A percentile compares a stretch with the other conserved stretches of the same genome.
Evolutionary conservation across 2,329 filamentous ascomycete genomes (phyloP).

Genomic region (Hypoxylon sp.): DNA sequence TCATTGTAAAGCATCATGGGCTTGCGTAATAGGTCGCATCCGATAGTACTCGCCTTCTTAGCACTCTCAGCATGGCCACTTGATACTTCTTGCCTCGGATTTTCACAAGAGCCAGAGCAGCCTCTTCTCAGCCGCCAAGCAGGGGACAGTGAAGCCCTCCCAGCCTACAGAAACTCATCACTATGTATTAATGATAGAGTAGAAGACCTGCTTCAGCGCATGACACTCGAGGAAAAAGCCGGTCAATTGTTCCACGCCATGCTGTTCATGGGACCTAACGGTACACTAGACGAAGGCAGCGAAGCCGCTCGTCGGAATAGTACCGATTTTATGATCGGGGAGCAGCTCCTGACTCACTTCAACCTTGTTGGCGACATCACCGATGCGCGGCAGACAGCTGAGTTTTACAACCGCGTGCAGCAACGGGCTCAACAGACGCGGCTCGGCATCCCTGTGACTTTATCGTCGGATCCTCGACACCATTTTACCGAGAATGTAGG

Average conservation of each 20-base stretch:
- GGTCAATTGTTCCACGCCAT: constrained; percentile 63
- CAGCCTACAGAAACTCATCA: constrained; percentile 35
- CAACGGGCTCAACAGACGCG: constrained; percentile 60
- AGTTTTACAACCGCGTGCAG: constrained; percentile 62
- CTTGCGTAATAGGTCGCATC: background rate
- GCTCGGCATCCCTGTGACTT: constrained; percentile 64
- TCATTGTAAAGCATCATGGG: constrained; percentile 17
- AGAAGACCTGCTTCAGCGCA: constrained; percentile 61
- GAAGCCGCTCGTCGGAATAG: constrained; percentile 35
- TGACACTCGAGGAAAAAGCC: constrained; percentile 65
- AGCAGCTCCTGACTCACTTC: constrained; percentile 62
- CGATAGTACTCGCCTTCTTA: constrained; percentile 22
- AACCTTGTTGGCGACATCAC: constrained; percentile 62
- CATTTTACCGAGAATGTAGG: constrained; percentile 61
- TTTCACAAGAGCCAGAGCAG: background rate
- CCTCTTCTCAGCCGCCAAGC: background rate
- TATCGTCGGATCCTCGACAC: constrained; percentile 65
- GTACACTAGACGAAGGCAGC: constrained; percentile 42
- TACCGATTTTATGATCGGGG: constrained; percentile 55
- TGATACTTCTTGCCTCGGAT: constrained; percentile 7
- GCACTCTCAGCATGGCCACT: constrained; percentile 27
- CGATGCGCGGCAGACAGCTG: constrained; percentile 55
- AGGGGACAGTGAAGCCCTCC: constrained; percentile 9
- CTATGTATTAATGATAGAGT: constrained; percentile 61
- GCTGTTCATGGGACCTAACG: constrained; percentile 50